Base-by-base conservation (phyloP, 257 asterid genomes). In the Cinchona pubescens region DNA sequence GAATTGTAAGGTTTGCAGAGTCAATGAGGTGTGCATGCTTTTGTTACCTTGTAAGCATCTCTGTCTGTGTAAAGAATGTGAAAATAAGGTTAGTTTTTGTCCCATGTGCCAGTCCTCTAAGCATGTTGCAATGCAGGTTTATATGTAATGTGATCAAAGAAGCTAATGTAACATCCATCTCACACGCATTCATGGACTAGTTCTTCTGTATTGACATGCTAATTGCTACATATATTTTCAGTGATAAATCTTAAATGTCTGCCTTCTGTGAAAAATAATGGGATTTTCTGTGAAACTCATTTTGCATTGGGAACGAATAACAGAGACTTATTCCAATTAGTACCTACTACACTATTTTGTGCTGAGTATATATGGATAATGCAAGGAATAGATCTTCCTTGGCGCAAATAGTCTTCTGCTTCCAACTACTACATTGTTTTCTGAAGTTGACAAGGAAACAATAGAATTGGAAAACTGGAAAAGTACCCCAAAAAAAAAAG, bases 31-130 rank as follows among this genome's bases (percentile, higher is more conserved):
- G 12, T 67, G 94, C 90, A 87, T 95, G 97, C 93, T 95, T 70
- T 78, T 95, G 81, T 83, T 93, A 71, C 99, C 99, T 48, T 95
- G 99, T 83, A 91, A 95, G 88, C 99, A 95, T 88, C 88, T 95
- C 19, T 95, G 98, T 77, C 73, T 93, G 87, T 95, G 99, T 83
- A 92, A 86, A 85, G 97, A 86, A 55, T 95, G 99, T 78, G 99
- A 95, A 68, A 86, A 86, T 74, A 90, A 85, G 90, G 75, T 81
- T 82, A 87, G 91, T 79, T 46, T 74, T 42, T 95, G 99, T 66
- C 99, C 99, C 43, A 60, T 95, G 88, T 95, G 99, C 71, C 94
- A 87, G 73, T 84, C 91, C 75, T 77, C 91, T 7, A 93, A 92
- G 89, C 85, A 85, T 72, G 83, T 83, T 56, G 97, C 98, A 68